Conservation (phyloP, 2,329 filamentous ascomycete genomes). For the Alternaria metachromatica region DNA sequence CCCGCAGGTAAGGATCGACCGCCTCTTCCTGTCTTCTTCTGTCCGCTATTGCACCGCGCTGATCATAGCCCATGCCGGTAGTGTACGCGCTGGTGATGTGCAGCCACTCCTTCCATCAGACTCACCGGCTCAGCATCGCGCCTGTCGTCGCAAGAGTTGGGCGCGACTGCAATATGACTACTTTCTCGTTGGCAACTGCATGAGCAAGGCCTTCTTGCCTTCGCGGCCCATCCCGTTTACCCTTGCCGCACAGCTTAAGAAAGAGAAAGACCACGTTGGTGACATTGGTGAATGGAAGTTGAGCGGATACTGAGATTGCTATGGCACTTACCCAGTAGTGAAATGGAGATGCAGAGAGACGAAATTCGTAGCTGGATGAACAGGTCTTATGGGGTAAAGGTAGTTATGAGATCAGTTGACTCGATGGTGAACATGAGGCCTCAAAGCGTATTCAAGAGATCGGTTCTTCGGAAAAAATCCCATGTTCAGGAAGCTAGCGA, state of each 20-base stretch:
- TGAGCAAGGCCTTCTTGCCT: not conserved
- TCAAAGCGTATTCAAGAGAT: not conserved
- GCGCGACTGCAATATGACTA: not conserved
- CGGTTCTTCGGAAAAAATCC: not conserved
- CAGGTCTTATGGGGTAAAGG: not conserved
- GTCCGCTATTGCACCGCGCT: not conserved
- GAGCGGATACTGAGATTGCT: not conserved
- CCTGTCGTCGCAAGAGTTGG: not conserved
- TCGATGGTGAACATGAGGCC: not conserved
- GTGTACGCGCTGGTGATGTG: not conserved
- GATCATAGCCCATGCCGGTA: not conserved
- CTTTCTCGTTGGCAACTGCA: not conserved
- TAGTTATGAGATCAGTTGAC: not conserved
- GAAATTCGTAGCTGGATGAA: not conserved
- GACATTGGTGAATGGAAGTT: not conserved
- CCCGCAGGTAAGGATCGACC: not conserved
- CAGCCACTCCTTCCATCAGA: not conserved
- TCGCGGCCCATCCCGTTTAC: not conserved
- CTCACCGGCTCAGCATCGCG: not conserved
- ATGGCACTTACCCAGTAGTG: not conserved
- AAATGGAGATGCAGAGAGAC: not conserved
- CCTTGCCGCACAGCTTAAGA: not conserved
- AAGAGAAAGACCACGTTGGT: not conserved
- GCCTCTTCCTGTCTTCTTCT: not conserved
- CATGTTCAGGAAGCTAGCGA: not conserved